Percentiles rank a stretch among this genome's conserved stretches.
Conservation (phyloP, 768 basidiomycete species). For the Pulveroboletus sp. region DNA sequence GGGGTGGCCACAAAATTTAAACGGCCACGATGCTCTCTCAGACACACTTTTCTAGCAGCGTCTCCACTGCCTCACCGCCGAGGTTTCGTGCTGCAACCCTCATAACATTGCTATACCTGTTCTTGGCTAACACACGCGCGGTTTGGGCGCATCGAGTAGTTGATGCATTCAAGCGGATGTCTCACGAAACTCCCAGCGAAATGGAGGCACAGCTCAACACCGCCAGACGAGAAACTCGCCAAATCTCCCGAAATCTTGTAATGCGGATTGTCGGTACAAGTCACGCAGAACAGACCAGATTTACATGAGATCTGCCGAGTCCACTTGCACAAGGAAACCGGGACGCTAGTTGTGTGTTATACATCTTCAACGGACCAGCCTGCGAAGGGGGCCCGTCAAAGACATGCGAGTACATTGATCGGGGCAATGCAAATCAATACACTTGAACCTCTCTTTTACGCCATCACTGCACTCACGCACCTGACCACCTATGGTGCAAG, state of each 20-base stretch:
- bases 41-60: conserved; percentile 57
- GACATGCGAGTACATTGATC: conserved; percentile 1
- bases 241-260: conserved; percentile 32
- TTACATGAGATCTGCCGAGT: no score
- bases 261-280: no score
- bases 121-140: conserved; percentile 49
- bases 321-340: background rate
- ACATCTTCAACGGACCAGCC: background rate
- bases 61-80: conserved; percentile 12
- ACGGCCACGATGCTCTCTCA: conserved; percentile 42
- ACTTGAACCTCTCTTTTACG: background rate
- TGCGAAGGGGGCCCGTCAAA: background rate
- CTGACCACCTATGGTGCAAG: background rate
- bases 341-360: background rate
- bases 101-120: conserved; percentile 43
- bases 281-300: background rate
- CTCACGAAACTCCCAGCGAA: conserved; percentile 35
- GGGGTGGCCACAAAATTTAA: conserved; percentile 13
- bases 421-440: background rate
- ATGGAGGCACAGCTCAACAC: conserved; percentile 60
- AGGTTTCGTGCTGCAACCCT: conserved; percentile 57
- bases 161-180: conserved; percentile 31
- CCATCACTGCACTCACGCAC: background rate
- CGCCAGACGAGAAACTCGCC: conserved; percentile 55
- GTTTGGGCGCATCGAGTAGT: conserved; percentile 63